Percentiles rank a stretch among this genome's conserved stretches.
These are phyloP conservation scores for Golubevia sp. DNA, from an alignment of 1,284 basidiomycete species.

Conservation along the genomic window DNA sequence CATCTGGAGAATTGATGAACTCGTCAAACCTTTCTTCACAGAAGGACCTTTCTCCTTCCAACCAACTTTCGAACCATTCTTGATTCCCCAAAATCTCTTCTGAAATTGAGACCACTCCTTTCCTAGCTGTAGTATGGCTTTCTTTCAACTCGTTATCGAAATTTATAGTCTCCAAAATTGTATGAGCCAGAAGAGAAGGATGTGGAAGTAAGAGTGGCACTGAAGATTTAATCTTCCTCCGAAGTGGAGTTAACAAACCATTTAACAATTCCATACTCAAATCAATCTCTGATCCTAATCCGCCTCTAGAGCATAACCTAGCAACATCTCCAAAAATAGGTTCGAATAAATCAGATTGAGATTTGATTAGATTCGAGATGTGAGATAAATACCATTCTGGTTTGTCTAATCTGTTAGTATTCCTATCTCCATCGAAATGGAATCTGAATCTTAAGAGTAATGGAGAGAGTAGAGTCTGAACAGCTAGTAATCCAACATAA, in stretches of 20 bases:
- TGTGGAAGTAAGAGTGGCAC: slow-evolving; percentile 76
- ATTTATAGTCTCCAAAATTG: slow-evolving; percentile 84
- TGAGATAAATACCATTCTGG: slow-evolving; percentile 98
- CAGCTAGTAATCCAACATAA: too few species aligned
- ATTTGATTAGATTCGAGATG: slow-evolving; percentile 70
- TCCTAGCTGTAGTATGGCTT: slow-evolving; percentile 36
- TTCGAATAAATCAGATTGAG: slow-evolving; percentile 67
- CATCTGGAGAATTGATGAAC: slow-evolving; percentile 78
- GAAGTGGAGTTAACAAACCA: slow-evolving; percentile 31
- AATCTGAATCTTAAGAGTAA: slow-evolving; percentile 88
- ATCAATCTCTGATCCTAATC: slow-evolving; percentile 8
- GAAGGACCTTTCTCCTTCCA: slow-evolving; percentile 68
- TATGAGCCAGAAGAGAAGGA: slow-evolving; percentile 88
- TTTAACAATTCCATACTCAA: slow-evolving; percentile 48
- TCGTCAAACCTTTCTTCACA: slow-evolving; percentile 79
- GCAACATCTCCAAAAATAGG: slow-evolving; percentile 31
- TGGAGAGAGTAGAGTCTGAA: slow-evolving; percentile 83
- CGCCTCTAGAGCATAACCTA: not conserved
- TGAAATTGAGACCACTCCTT: slow-evolving; percentile 50
- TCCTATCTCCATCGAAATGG: slow-evolving; percentile 85
- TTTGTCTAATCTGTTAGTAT: slow-evolving; percentile 93
- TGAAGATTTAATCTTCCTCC: slow-evolving; percentile 38
- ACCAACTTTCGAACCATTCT: slow-evolving; percentile 89
- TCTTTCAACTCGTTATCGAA: slow-evolving; percentile 81
- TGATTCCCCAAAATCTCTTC: slow-evolving; percentile 79